Percentiles rank a stretch among this genome's conserved stretches.
phyloP scores from a whole-genome alignment of 768 basidiomycete species.

The Termitomyces sp. region DNA sequence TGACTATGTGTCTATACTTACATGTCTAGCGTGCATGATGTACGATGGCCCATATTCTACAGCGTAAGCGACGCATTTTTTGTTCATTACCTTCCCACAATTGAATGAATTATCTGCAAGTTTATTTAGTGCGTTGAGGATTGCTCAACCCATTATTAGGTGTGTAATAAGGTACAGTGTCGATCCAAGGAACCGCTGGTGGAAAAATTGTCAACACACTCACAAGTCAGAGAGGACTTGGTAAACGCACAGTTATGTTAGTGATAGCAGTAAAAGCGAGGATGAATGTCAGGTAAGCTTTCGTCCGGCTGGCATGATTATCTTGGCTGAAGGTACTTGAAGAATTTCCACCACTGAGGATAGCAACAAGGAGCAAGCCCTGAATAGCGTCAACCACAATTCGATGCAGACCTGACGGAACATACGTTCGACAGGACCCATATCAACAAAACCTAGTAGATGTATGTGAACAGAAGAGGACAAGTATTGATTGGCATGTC shows the following conservation, averaged over 20 bases:
- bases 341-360: slow-evolving; percentile 54
- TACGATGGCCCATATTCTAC: background rate
- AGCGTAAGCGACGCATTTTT: background rate
- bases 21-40: background rate
- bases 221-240: background rate
- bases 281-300: slow-evolving; percentile 75
- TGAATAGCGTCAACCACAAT: slow-evolving; percentile 19
- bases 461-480: background rate
- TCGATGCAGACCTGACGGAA: slow-evolving; percentile 12
- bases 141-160: slow-evolving; percentile 20
- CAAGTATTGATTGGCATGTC: background rate
- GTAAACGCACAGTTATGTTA: slow-evolving; percentile 46
- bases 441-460: slow-evolving; percentile 51
- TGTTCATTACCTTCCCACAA: background rate
- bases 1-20: slow-evolving; percentile 12
- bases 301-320: slow-evolving; percentile 48
- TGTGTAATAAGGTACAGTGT: slow-evolving; percentile 23
- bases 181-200: slow-evolving; percentile 24
- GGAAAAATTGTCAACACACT: background rate
- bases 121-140: slow-evolving; percentile 2
- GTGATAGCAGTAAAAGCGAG: slow-evolving; percentile 77
- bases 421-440: slow-evolving; percentile 84
- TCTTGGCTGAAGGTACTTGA: slow-evolving; percentile 53
- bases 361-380: slow-evolving; percentile 64
- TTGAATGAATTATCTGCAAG: slow-evolving; percentile 4